Conservation (phyloP, 1,139 yeast genomes). For the Geotrichum candidum region DNA sequence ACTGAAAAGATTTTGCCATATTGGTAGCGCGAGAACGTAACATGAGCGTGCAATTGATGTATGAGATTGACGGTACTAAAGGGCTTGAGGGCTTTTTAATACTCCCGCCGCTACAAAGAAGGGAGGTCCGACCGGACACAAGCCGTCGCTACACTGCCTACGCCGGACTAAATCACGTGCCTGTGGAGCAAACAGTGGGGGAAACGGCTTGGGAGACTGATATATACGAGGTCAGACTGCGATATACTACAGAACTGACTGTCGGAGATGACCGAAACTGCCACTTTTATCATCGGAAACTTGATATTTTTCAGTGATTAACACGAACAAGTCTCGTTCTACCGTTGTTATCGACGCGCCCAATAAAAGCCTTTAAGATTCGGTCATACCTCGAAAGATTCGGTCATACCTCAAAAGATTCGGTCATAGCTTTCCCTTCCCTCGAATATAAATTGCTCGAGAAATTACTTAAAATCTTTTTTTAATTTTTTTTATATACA, state of each 20-base stretch:
- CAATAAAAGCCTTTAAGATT: not conserved
- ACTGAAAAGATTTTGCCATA: not conserved
- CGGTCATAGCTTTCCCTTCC: not conserved
- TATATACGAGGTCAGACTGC: not conserved
- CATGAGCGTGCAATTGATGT: not conserved
- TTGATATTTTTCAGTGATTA: not conserved
- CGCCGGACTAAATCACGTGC: not conserved
- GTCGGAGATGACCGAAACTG: not conserved
- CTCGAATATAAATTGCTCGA: not conserved
- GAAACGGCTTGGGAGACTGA: not conserved
- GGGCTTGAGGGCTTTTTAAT: not conserved
- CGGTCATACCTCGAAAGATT: constrained; percentile 4
- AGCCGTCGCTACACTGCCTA: not conserved
- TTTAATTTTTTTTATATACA: not conserved
- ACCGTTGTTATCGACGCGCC: not conserved
- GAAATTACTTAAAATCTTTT: not conserved
- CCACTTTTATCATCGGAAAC: not conserved
- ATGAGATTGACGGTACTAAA: not conserved
- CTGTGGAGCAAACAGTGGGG: not conserved
- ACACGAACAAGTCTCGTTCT: not conserved
- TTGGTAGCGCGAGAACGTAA: not conserved
- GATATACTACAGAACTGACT: not conserved
- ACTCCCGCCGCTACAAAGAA: not conserved
- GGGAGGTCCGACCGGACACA: not conserved
- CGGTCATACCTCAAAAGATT: constrained; percentile 4